A percentile compares a stretch with the other conserved stretches of the same genome.
phyloP scores from a whole-genome alignment of 352 stramenopile genomes.

The Blastocystis sp. region DNA sequence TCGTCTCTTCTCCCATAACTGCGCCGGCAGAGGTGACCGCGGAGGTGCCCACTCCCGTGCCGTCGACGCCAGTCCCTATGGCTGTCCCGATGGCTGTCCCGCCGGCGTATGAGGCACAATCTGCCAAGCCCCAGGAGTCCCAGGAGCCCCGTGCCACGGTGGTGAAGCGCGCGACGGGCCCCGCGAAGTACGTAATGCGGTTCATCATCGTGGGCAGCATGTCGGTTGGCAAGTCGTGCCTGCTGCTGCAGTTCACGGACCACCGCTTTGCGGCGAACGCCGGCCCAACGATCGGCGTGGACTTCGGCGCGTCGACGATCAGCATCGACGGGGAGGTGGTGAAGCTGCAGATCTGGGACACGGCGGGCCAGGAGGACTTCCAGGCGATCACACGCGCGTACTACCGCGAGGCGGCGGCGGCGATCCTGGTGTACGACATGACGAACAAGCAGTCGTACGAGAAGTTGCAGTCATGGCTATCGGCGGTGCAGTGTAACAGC shows the following conservation, averaged over 20 bases:
- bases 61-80: background rate
- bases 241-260: slow-evolving; percentile 67
- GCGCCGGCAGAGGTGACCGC: background rate
- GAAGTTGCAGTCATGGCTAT: slow-evolving; percentile 68
- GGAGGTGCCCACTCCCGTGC: background rate
- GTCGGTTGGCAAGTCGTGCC: slow-evolving; percentile 68
- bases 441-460: slow-evolving; percentile 79
- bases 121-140: background rate
- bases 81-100: slow-evolving; percentile 21
- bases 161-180: slow-evolving; percentile 40
- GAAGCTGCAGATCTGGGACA: slow-evolving; percentile 75
- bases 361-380: slow-evolving; percentile 73
- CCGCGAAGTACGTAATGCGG: slow-evolving; percentile 62
- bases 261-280: slow-evolving; percentile 43
- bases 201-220: slow-evolving; percentile 69
- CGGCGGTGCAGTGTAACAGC: slow-evolving; percentile 52
- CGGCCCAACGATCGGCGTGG: slow-evolving; percentile 63
- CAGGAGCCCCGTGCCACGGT: background rate
- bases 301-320: slow-evolving; percentile 55
- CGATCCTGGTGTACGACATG: slow-evolving; percentile 86
- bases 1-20: background rate
- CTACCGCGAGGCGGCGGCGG: slow-evolving; percentile 85
- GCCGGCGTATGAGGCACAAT: background rate
- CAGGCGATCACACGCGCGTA: slow-evolving; percentile 78
- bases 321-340: slow-evolving; percentile 64